Base-by-base conservation (phyloP, 441 rosid species). In the Bocquillonia castaneifolia region DNA sequence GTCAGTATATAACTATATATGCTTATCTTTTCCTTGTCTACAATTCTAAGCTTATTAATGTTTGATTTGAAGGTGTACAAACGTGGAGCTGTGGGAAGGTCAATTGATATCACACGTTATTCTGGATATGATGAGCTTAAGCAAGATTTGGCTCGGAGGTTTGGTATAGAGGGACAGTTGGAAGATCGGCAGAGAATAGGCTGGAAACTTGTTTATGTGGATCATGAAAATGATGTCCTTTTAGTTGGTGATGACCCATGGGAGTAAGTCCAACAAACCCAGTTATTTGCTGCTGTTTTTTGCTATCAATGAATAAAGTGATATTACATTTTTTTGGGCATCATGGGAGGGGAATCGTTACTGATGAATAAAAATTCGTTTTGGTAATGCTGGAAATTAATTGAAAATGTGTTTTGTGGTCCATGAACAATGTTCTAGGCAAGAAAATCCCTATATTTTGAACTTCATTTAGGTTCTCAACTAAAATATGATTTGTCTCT, bases 191-290 rank as follows among this genome's bases (percentile, higher is more conserved):
- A 82, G 56, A 84, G 90, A 68, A 47, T 83, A 47, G 95, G 90
- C 22, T 95, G 99, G 99, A 92, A 92, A 77, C 83, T 92, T 59
- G 98, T 95, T 22, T 95, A 95, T 56, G 93, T 90, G 44, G 99
- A 95, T 79, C 92, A 84, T 57, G 99, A 95, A 81, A 89, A 86
- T 68, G 99, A 95, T 72, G 97, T 95, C 65, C 85, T 92, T n/a
- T 91, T 95, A 6, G 95, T 95, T 1, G 99, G 99, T 28, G 99
- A 95, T 76, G 99, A 95, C 69, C 99, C 97, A 15, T 95, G 98
- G 99, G 95, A 92, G 99, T 95, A 85, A 86, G 97, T 82, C 79
- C 81, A 54, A 54, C 4, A 54, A 14, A 3, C 17, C 10, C 9
- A 3, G 36, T 17, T 47, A 20, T 26, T 18, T 29, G 52, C 2